These are phyloP conservation scores for Syzygium syzygioides DNA, from an alignment of 441 rosid genomes.

Conservation along the genomic window DNA sequence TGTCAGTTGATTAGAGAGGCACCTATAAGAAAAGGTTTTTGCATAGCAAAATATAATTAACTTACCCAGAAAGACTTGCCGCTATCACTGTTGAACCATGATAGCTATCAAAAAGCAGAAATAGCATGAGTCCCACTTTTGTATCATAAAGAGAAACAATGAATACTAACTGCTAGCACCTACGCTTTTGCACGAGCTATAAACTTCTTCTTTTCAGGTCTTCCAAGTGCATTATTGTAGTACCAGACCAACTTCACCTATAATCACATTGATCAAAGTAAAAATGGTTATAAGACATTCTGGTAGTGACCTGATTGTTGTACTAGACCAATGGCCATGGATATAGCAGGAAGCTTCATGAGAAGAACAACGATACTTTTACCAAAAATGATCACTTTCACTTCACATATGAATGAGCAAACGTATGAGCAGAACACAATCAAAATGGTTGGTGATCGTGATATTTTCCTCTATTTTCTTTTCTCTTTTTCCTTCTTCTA, in stretches of 20 bases:
- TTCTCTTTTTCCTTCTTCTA: not conserved
- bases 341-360: not conserved
- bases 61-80: constrained; percentile 95
- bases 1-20: not conserved
- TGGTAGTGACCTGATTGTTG: not conserved
- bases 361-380: not conserved
- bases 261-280: constrained; percentile 9
- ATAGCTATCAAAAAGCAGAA: constrained; percentile 44
- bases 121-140: constrained; percentile 3
- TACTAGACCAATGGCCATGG: not conserved
- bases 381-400: not conserved
- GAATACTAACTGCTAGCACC: constrained; percentile 4
- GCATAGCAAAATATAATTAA: not conserved
- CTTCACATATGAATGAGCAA: not conserved
- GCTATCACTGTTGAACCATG: constrained; percentile 94
- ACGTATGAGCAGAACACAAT: not conserved
- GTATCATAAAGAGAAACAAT: not conserved
- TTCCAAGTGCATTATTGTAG: constrained; percentile 83
- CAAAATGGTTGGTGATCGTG: not conserved
- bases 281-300: not conserved
- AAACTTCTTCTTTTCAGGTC: constrained; percentile 78
- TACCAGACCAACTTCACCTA: constrained; percentile 92
- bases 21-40: not conserved
- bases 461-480: not conserved
- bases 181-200: constrained; percentile 78